Evolutionary conservation across 169 alveolate species (phyloP), one percentile per base, ranked within the genome.

Genomic region (Plasmodium inui): DNA sequence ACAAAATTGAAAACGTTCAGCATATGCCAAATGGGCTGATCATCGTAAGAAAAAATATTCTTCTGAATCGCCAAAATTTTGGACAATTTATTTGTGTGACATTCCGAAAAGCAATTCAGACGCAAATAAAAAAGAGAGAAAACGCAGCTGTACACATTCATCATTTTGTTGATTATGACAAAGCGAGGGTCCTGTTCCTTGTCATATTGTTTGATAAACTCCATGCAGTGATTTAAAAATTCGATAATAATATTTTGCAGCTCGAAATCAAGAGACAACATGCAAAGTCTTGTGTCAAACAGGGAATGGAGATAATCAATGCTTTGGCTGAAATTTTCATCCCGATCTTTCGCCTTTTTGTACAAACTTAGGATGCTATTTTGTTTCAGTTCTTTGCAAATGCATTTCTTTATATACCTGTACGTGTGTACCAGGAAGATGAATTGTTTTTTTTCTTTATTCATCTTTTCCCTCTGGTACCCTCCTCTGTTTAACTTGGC

Each of bases 101-200:
- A 34, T 26, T 89, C 89, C 14, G 89, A 79, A 67, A 89, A 89
- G 28, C 84, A 61, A 37, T 89, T 89, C 71, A 89, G 50, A 39
- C 94, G 86, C 82, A 89, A 79, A 50, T 89, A 89, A 19, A 89
- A 89, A 44, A 89, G 41, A 19, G 94, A 89, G 28, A 89, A 89
- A 39, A 89, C 55, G 32, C 80, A 78, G n/a, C 55, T 89, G 53
- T 89, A 89, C 19, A 89, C 71, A 17, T 79, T 89, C 94, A 89
- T 89, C 28, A 79, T 26, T 39, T 89, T 89, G 28, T 57, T 89
- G 30, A 89, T 80, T 19, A 89, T 28, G 7, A 41, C 26, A 46
- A 89, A 89, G n/a, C 57, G 73, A 10, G 46, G 41, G 32, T 39
- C 50, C 14, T 89, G 46, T 19, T 46, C 71, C 26, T 46, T 17